Evolutionary conservation across 2,329 filamentous ascomycete genomes (phyloP), one percentile per base, ranked within the genome.

Genomic region (Aspergillus neotritici): DNA sequence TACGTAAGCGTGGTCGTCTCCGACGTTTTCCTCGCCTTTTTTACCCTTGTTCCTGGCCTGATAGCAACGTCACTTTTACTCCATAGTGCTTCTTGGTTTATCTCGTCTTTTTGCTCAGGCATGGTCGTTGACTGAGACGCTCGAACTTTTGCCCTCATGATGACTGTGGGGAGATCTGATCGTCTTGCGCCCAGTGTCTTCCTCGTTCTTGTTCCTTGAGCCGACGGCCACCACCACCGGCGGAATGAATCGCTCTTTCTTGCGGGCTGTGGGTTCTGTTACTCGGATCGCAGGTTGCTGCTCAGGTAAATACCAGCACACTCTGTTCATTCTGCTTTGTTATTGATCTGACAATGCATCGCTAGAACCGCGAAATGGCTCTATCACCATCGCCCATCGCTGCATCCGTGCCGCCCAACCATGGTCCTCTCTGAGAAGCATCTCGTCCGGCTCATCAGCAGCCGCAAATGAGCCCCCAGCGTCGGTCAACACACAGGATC

Each of bases 191-290:
- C 30, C 21, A 21, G 15, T 40, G 35, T 41, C 21, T 34, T 43
- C 17, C n/a, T 38, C 46, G 17, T 40, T 31, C 28, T 40, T 10
- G 46, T 46, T 35, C 37, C 43, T 30, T 50, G 47, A 52, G 51
- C 41, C 40, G 25, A 37, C 44, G 40, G 34, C 34, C 37, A 45
- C 35, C 21, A 37, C 35, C 33, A 44, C 37, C 50, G 50, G 43
- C 58, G 54, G 50, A 42, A 66, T 65, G 62, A 65, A 61, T 55
- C 56, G 61, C 42, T 47, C 49, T 46, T 51, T 49, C 35, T 48
- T 50, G 21, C 51, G 43, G 40, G 41, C 44, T 32, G 43, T 47
- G 43, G 41, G 47, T 51, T 43, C 50, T 46, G 51, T 52, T 40
- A 49, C 46, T 44, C 56, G 52, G 34, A 42, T 40, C 15, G 31